phyloP scores from a whole-genome alignment of 176 grass and related monocot genomes.

The Microstegium vimineum region DNA sequence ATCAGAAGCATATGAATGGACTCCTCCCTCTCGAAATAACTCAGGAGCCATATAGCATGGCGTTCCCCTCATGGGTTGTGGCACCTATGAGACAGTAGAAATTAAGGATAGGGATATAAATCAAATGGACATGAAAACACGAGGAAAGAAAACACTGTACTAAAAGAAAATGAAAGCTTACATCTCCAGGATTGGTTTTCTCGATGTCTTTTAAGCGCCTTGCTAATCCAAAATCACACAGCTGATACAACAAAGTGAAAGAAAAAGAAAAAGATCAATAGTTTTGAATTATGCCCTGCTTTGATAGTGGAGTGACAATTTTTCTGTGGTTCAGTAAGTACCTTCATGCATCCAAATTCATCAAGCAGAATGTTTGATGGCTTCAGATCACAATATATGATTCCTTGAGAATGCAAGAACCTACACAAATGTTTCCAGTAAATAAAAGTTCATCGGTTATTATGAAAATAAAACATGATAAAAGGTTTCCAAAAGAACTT shows the following conservation, averaged over 20 bases:
- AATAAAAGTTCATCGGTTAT: conserved; percentile 17
- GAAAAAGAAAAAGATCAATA: not conserved
- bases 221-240: conserved; percentile 97
- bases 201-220: conserved; percentile 82
- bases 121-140: conserved; percentile 22
- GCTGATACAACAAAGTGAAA: conserved; percentile 37
- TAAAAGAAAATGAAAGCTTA: conserved; percentile 33
- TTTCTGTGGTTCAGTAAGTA: conserved; percentile 31
- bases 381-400: conserved; percentile 96
- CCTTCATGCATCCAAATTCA: conserved; percentile 96
- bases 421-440: conserved; percentile 39
- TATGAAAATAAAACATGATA: conserved; percentile 28
- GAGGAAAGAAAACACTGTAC: conserved; percentile 9
- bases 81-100: conserved; percentile 43
- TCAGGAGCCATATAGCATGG: conserved; percentile 99
- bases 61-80: conserved; percentile 80
- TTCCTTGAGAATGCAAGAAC: conserved; percentile 99
- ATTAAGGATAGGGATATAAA: conserved; percentile 19
- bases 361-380: conserved; percentile 98
- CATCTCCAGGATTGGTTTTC: conserved; percentile 52
- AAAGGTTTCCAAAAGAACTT: conserved; percentile 30
- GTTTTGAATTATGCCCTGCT: not conserved
- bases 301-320: conserved; percentile 9
- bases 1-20: conserved; percentile 97
- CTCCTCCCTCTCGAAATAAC: conserved; percentile 86